A percentile compares a stretch with the other conserved stretches of the same genome.
Evolutionary conservation across 2,329 filamentous ascomycete species (phyloP).

Genomic region (Aspergillus fumigatiaffinis): DNA sequence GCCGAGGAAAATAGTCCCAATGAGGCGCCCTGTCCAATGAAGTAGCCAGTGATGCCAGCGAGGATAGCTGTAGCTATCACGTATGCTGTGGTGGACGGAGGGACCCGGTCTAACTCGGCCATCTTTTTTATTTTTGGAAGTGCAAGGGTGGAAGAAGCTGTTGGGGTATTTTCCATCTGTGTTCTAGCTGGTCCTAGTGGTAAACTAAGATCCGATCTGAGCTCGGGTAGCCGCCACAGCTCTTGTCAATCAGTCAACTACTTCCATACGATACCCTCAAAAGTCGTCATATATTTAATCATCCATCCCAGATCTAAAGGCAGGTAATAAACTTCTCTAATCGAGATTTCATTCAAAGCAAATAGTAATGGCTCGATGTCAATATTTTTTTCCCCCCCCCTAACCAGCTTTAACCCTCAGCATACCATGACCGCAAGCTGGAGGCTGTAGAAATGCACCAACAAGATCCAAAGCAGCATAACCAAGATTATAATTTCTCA

Average conservation of each 20-base stretch:
- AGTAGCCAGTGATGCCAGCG: conserved; percentile 71
- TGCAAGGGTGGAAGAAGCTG: neutral
- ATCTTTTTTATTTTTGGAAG: conserved; percentile 20
- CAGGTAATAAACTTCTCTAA: neutral
- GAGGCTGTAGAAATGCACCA: neutral
- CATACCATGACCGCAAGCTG: neutral
- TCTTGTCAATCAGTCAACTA: neutral
- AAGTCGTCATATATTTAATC: no score
- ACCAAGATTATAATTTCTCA: conserved; percentile 14
- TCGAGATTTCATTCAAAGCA: neutral
- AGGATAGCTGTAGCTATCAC: conserved; percentile 71
- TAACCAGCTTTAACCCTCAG: neutral
- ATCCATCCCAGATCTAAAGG: neutral
- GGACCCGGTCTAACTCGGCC: conserved; percentile 37
- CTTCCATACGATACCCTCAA: neutral
- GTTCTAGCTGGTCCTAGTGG: neutral
- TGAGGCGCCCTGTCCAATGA: conserved; percentile 60
- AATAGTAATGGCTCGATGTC: neutral
- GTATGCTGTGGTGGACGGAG: conserved; percentile 56
- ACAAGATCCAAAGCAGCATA: conserved; percentile 5
- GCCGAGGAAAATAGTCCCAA: conserved; percentile 66
- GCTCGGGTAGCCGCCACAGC: neutral
- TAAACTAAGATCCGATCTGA: neutral
- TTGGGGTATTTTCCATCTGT: neutral
- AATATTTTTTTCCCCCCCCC: neutral